Conservation (phyloP, 2,329 filamentous ascomycete species). For the Colletotrichum zoysiae region DNA sequence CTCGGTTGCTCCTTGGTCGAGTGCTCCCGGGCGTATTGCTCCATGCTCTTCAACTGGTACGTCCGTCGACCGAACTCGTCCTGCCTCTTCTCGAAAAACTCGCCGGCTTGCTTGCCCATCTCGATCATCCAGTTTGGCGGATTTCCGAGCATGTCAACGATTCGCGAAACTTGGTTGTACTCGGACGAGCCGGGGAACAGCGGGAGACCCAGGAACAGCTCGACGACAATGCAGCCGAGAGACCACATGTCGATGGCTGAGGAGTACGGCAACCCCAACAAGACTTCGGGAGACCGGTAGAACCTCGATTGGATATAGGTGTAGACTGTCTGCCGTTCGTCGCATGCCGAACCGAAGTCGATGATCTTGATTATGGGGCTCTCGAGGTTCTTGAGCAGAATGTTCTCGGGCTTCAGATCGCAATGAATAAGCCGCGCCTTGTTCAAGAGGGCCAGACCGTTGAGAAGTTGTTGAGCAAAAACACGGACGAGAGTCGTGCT, state of each 20-base stretch:
- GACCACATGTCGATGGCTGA: slow-evolving; percentile 99
- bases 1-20: slow-evolving; percentile 98
- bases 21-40: slow-evolving; percentile 96
- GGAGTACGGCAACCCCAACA: slow-evolving; percentile 96
- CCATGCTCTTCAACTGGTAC: slow-evolving; percentile 95
- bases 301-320: slow-evolving; percentile 99
- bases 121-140: slow-evolving; percentile 99
- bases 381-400: slow-evolving; percentile 96
- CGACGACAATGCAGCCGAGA: slow-evolving; percentile 96
- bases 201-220: slow-evolving; percentile 93
- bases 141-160: slow-evolving; percentile 97
- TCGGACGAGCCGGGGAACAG: slow-evolving; percentile 97
- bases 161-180: slow-evolving; percentile 97
- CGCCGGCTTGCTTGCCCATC: slow-evolving; percentile 96
- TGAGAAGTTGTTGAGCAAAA: slow-evolving; percentile 96
- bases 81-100: slow-evolving; percentile 93
- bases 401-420: slow-evolving; percentile 98
- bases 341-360: slow-evolving; percentile 98
- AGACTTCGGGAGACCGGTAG: slow-evolving; percentile 95
- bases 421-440: slow-evolving; percentile 98
- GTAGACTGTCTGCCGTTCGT: slow-evolving; percentile 98
- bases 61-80: slow-evolving; percentile 94
- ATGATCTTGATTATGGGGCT: slow-evolving; percentile 99
- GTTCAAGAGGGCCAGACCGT: slow-evolving; percentile 90
- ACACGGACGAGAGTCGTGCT: slow-evolving; percentile 97